Conservation (phyloP, 2,329 filamentous ascomycete species). For the Cladophialophora chaetospira region DNA sequence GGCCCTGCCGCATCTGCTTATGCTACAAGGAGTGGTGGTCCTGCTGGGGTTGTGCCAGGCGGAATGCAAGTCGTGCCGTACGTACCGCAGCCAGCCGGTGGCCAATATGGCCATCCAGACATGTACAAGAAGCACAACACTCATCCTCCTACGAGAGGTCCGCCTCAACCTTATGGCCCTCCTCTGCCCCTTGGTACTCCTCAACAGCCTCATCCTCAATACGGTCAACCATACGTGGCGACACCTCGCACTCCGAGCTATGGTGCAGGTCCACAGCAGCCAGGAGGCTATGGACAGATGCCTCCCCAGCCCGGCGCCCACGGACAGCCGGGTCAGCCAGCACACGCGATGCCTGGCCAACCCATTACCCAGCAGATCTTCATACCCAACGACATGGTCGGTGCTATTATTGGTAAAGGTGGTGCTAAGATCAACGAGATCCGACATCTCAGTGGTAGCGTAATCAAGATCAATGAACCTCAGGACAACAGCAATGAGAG, state of each 20-base stretch:
- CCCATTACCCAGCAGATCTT: slow-evolving; percentile 97
- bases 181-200: slow-evolving; percentile 72
- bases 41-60: slow-evolving; percentile 88
- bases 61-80: slow-evolving; percentile 99
- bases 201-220: slow-evolving; percentile 42
- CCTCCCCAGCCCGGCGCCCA: slow-evolving; percentile 62
- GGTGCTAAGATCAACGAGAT: slow-evolving; percentile 99
- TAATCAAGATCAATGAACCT: slow-evolving; percentile 99
- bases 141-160: slow-evolving; percentile 73
- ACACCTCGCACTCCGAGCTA: slow-evolving; percentile 74
- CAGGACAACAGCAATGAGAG: slow-evolving; percentile 99
- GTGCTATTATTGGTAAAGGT: slow-evolving; percentile 97
- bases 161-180: slow-evolving; percentile 62
- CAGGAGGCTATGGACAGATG: slow-evolving; percentile 64
- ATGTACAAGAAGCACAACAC: slow-evolving; percentile 72
- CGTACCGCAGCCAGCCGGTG: slow-evolving; percentile 86
- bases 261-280: slow-evolving; percentile 76
- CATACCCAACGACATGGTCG: slow-evolving; percentile 99
- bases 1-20: slow-evolving; percentile 97
- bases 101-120: slow-evolving; percentile 88
- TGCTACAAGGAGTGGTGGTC: slow-evolving; percentile 88
- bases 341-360: slow-evolving; percentile 73
- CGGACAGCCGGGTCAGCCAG: slow-evolving; percentile 67
- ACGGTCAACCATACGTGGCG: slow-evolving; percentile 74
- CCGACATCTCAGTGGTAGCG: slow-evolving; percentile 90